phyloP scores from a whole-genome alignment of 208 protist species.

The Endotrypanum monterogeii region DNA sequence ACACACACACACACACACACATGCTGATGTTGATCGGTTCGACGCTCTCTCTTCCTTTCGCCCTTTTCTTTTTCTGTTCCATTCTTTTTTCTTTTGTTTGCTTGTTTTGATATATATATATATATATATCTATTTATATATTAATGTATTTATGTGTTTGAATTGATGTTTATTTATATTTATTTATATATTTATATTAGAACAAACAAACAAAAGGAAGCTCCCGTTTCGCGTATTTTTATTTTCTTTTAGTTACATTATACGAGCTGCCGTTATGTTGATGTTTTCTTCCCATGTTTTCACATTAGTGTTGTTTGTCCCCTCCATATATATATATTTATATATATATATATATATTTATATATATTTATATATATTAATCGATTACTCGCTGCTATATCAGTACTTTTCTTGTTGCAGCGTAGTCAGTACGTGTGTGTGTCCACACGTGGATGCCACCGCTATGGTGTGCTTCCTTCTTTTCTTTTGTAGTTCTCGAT shows the following conservation, averaged over 20 bases:
- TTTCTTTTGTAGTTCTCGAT: background rate
- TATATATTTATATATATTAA: background rate
- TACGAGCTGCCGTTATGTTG: background rate
- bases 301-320: background rate
- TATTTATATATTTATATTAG: too few relatives aligned
- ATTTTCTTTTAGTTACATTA: background rate
- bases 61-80: background rate
- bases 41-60: background rate
- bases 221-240: constrained; percentile 19
- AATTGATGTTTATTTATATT: too few relatives aligned
- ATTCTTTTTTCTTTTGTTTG: too few relatives aligned
- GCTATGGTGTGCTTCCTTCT: background rate
- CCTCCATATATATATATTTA: constrained; percentile 2
- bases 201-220: too few relatives aligned
- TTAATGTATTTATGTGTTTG: too few relatives aligned
- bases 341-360: background rate
- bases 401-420: background rate
- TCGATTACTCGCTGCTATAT: constrained; percentile 7
- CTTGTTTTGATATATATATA: too few relatives aligned
- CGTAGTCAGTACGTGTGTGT: background rate
- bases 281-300: background rate
- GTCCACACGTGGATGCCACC: background rate
- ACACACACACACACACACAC: constrained; percentile 9
- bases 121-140: too few relatives aligned
- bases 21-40: background rate